A percentile compares a stretch with the other conserved stretches of the same genome.
phyloP scores from a whole-genome alignment of 1,139 yeast genomes.

The Magnusiomyces sp. region DNA sequence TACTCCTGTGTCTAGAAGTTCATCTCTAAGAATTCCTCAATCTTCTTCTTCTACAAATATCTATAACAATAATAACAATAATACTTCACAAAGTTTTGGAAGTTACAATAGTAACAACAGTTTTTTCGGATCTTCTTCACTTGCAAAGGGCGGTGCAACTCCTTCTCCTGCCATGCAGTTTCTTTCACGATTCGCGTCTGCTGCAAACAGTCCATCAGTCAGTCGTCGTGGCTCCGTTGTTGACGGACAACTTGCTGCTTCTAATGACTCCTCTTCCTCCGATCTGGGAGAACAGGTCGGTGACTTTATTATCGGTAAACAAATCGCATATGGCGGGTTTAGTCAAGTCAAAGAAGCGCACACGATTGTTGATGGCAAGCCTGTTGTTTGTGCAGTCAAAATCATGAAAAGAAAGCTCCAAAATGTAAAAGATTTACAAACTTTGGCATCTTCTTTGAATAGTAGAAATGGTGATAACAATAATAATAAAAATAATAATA shows the following conservation, averaged over 20 bases:
- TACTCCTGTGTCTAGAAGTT: too few relatives aligned
- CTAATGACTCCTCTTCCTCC: neutral
- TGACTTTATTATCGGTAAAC: conserved; percentile 45
- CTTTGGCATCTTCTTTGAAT: conserved; percentile 16
- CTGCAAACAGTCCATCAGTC: neutral
- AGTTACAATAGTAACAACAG: too few relatives aligned
- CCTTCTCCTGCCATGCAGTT: conserved; percentile 3
- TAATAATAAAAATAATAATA: neutral
- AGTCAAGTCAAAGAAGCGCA: conserved; percentile 76
- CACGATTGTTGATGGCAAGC: conserved; percentile 34
- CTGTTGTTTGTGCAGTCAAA: conserved; percentile 57
- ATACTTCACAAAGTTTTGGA: too few relatives aligned
- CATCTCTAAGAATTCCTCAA: too few relatives aligned
- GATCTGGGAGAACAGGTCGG: conserved; percentile 45
- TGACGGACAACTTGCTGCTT: neutral
- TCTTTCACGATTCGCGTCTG: neutral
- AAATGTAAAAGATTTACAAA: neutral
- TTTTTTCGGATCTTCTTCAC: neutral
- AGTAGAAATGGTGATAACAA: neutral
- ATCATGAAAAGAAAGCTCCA: conserved; percentile 42
- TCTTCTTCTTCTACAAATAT: too few relatives aligned
- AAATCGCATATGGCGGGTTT: conserved; percentile 91
- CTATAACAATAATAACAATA: too few relatives aligned
- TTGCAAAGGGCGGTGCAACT: neutral
- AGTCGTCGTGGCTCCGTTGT: conserved; percentile 1